phyloP scores from a whole-genome alignment of 148 eudicot genomes.

The Pouteria glomerata region DNA sequence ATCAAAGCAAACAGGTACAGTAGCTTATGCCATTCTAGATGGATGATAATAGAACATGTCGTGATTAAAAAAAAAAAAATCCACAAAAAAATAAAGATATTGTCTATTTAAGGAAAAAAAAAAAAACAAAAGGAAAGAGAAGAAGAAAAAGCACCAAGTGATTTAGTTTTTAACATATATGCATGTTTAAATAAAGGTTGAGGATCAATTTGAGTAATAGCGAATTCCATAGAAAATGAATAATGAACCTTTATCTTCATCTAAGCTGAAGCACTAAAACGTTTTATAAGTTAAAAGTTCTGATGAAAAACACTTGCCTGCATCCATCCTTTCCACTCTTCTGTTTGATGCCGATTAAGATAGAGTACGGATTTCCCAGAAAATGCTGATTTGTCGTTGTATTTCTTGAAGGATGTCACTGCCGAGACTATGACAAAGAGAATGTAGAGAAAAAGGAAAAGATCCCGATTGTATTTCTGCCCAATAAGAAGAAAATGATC shows the following conservation, averaged over 20 bases:
- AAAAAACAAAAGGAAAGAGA: neutral
- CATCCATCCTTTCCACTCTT: conserved; percentile 5
- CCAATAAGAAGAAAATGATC: conserved; percentile 18
- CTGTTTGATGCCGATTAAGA: conserved; percentile 95
- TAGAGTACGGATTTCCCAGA: conserved; percentile 81
- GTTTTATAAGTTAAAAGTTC: neutral
- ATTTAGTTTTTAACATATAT: neutral
- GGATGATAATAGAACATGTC: too few species aligned
- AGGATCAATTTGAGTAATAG: neutral
- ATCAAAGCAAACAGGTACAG: neutral
- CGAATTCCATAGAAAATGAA: too few species aligned
- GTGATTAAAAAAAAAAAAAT: neutral
- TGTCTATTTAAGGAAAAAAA: too few species aligned
- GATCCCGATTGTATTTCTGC: conserved; percentile 92
- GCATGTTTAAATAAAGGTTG: neutral
- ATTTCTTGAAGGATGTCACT: conserved; percentile 82
- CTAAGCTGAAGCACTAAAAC: neutral
- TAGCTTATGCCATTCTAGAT: too few species aligned
- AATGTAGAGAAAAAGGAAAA: conserved; percentile 71
- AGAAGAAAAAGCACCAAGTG: neutral
- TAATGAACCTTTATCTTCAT: neutral
- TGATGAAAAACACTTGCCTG: neutral
- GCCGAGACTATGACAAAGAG: conserved; percentile 79
- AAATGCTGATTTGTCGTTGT: conserved; percentile 80
- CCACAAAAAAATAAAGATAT: too few species aligned